Evolutionary conservation across 306 rosid genomes (phyloP).

Genomic region (Elaeagnus macrophylla): DNA sequence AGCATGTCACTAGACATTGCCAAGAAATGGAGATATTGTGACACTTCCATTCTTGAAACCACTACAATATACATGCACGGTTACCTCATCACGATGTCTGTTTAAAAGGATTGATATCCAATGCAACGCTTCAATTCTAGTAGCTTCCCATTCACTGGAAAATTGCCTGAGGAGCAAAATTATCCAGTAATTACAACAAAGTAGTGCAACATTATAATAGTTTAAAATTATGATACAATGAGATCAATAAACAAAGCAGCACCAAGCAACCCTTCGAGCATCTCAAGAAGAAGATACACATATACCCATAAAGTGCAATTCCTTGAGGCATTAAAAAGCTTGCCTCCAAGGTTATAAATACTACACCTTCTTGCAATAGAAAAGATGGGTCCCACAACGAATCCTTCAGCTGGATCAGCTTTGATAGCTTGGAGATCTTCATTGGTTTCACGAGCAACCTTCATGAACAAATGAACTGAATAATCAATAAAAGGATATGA

Average conservation of each 20-base stretch:
- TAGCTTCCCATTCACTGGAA: conserved; percentile 88
- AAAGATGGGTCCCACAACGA: conserved; percentile 76
- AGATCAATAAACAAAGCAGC: conserved; percentile 15
- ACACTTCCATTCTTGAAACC: no score
- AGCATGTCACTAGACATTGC: no score
- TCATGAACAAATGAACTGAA: not conserved
- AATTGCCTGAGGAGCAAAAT: conserved; percentile 65
- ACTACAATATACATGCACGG: not conserved
- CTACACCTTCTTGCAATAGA: conserved; percentile 74
- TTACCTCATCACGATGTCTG: conserved; percentile 76
- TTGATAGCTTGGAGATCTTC: conserved; percentile 81
- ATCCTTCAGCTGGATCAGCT: conserved; percentile 82
- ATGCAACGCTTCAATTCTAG: conserved; percentile 89
- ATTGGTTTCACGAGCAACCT: conserved; percentile 92
- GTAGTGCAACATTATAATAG: not conserved
- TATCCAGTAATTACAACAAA: conserved; percentile 26
- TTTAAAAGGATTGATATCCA: conserved; percentile 87
- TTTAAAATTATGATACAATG: not conserved
- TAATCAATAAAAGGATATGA: no score
- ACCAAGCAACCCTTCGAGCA: conserved; percentile 19
- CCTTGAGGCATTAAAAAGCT: no score
- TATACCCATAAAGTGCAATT: no score
- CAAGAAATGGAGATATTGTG: no score
- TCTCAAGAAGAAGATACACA: no score
- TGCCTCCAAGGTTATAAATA: no score